Evolutionary conservation across 225 moss, liverwort and hornwort genomes (phyloP).

Genomic region (Rhytidiadelphus loreus): DNA sequence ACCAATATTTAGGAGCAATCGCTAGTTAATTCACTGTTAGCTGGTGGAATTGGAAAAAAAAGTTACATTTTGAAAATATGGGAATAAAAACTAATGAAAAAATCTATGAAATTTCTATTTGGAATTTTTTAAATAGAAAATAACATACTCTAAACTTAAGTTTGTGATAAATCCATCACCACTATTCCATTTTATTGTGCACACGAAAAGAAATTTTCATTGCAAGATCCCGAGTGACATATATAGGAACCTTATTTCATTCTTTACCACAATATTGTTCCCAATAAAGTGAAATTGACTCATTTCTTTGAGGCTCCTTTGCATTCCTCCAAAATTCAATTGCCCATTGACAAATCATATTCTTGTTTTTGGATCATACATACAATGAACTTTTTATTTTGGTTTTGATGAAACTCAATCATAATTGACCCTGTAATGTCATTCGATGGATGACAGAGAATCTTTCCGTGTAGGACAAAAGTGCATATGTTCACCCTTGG

Average conservation of each 20-base stretch:
- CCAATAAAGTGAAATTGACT: neutral
- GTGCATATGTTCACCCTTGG: neutral
- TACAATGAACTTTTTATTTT: neutral
- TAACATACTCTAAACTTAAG: too few species aligned
- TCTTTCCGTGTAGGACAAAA: neutral
- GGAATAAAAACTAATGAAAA: too few species aligned
- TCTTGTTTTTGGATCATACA: neutral
- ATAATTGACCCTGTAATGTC: rapidly evolving
- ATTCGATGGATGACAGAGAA: rapidly evolving
- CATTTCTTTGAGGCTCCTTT: neutral
- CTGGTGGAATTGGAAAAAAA: too few species aligned
- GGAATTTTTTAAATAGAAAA: too few species aligned
- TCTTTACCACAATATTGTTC: rapidly evolving
- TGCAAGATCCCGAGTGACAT: neutral
- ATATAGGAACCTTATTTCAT: neutral
- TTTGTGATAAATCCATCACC: rapidly evolving
- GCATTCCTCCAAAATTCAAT: neutral
- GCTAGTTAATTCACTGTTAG: too few species aligned
- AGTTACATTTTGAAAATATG: too few species aligned
- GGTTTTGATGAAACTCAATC: neutral
- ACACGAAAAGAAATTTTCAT: neutral
- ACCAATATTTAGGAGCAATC: too few species aligned
- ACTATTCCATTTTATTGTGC: rapidly evolving
- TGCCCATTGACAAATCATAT: neutral
- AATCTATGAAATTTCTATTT: too few species aligned